Base-by-base conservation (phyloP, 2,329 filamentous ascomycete species). In the Cercospora janseana region DNA sequence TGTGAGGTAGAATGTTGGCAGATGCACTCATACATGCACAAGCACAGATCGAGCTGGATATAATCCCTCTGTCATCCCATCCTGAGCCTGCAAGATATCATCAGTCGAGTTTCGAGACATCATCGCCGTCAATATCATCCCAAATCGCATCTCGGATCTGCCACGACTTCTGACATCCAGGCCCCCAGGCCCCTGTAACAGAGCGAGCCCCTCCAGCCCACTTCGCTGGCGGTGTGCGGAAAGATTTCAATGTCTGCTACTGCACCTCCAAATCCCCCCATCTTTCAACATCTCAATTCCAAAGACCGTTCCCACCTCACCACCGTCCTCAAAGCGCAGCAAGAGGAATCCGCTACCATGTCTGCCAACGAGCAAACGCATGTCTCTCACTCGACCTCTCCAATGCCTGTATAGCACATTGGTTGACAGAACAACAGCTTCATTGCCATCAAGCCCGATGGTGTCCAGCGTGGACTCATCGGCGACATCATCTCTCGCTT, bases 361-460 rank as follows among this genome's bases (percentile, higher is more conserved):
- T 81, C 87, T 78, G 78, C 74, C 41, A 55, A 55, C 75, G 89
- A 94, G 79, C 87, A 92, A 80, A 95, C 90, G 89, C 95, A 77
- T 75, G 87, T 78, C 32, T n/a, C n/a, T n/a, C 13, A 27, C 1
- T 7, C 23, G 12, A 1, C 3, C 4, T 5, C 29, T 2, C 20
- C 35, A 23, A 26, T 40, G 35, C 20, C 35, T 10, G 21, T 23
- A 9, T 16, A n/a, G n/a, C n/a, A 1, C 35, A 26, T 6, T 23
- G 3, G 10, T 23, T 40, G 21, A 40, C 35, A 9, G 12, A n/a
- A 3, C 35, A 15, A 64, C 69, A 97, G 92, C 80, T 97, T 97
- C 88, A 97, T 97, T 83, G 93, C 93, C 73, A 89, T 98, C 84
- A 98, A 98, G 90, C 93, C 92, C 68, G 93, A 97, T 79, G 93